Base-by-base conservation (phyloP, 331 rosid species). In the Quercus lobata region DNA sequence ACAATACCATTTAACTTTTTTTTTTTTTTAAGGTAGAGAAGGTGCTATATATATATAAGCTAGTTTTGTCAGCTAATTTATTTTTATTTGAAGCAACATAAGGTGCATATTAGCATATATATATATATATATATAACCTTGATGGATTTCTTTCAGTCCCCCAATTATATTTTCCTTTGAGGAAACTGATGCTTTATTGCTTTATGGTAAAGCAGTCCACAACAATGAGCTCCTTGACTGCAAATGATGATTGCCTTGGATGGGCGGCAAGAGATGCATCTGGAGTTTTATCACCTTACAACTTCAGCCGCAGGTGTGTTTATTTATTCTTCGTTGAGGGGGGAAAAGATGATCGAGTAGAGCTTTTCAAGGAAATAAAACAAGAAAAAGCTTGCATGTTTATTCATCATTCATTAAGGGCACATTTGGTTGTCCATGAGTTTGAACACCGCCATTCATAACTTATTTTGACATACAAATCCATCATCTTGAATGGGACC, bases 201-300 rank as follows among this genome's bases (percentile, higher is more conserved):
- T 14, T 78, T 81, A 2, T 56, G 73, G 56, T 69, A 52, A 18
- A 32, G 57, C 54, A 76, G 83, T 34, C 74, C 49, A 41, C 12
- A 46, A 78, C 8, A 18, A 89, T 89, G 97, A 87, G 81, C 80
- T 91, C 89, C 16, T 25, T 57, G 49, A 78, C 74, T 21, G 81
- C 44, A 15, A 72, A 57, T 35, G 90, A 77, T 57, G 82, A 86
- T 30, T 94, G 98, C 87, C 80, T 90, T 16, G 97, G 89, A 80
- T 94, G 93, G 93, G 98, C 98, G 24, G 98, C 98, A 69, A 89
- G 85, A 77, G 98, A 94, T 83, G 81, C 88, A 10, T 88, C 98
- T 63, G 98, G 98, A 10, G 80, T 88, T 85, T 52, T 94, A 1
- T 90, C 96, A 5, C 93, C 95, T 35, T 92, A 90, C 84, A 83